Evolutionary conservation across 371 early-diverging fungal species (phyloP).

Genomic region (Syncephalastrum sp.): DNA sequence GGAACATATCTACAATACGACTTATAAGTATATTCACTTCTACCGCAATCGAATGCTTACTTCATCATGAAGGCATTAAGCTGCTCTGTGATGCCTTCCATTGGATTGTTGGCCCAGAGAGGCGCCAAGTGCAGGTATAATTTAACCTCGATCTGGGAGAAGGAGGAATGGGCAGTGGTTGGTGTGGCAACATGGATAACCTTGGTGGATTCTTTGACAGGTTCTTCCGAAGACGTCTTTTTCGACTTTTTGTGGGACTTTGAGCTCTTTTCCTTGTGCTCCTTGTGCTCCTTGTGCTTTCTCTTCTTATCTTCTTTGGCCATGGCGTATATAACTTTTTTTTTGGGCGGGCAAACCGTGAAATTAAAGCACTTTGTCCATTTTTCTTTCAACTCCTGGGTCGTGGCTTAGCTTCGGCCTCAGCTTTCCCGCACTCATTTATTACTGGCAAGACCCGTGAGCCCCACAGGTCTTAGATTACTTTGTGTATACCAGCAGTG

Average conservation of each 20-base stretch:
- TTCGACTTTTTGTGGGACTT: slow-evolving; percentile 32
- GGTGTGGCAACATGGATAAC: neutral
- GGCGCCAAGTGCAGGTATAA: slow-evolving; percentile 78
- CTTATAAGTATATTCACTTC: neutral
- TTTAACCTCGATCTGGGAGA: slow-evolving; percentile 59
- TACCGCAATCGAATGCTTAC: slow-evolving; percentile 32
- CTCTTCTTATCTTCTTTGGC: slow-evolving; percentile 40
- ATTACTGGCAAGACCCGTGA: too few species aligned
- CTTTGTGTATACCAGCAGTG: too few species aligned
- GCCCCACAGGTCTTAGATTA: too few species aligned
- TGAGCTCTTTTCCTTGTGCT: slow-evolving; percentile 19
- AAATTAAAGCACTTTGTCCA: too few species aligned
- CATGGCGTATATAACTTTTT: slow-evolving; percentile 10
- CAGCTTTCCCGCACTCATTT: too few species aligned
- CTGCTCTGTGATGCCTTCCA: slow-evolving; percentile 77
- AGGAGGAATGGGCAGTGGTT: slow-evolving; percentile 32
- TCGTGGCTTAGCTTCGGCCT: too few species aligned
- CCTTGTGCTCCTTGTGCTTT: slow-evolving; percentile 38
- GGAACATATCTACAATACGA: slow-evolving; percentile 65
- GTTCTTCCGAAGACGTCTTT: slow-evolving; percentile 13
- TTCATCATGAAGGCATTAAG: slow-evolving; percentile 86
- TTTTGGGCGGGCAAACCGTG: too few species aligned
- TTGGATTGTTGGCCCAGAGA: slow-evolving; percentile 62
- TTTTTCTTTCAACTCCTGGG: too few species aligned
- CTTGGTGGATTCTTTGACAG: slow-evolving; percentile 1